phyloP scores from a whole-genome alignment of 495 filamentous ascomycete species.

The Astrocystis sublimbata region DNA sequence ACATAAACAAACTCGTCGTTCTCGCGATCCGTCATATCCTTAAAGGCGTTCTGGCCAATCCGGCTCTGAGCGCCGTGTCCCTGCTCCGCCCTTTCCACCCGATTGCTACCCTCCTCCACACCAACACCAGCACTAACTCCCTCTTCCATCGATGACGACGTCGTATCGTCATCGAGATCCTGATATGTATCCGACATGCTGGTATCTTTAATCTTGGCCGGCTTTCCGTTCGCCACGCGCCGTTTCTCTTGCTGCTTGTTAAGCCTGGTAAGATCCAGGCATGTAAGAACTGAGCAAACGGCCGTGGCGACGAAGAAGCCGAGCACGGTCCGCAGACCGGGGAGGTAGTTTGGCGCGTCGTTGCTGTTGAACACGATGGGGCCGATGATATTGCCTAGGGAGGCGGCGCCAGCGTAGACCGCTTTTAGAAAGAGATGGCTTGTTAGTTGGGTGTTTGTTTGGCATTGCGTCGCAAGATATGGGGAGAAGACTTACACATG shows the following conservation, averaged over 20 bases:
- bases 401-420: slow-evolving; percentile 61
- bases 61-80: slow-evolving; percentile 27
- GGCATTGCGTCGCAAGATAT: not conserved
- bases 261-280: slow-evolving; percentile 51
- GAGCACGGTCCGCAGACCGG: slow-evolving; percentile 56
- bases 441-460: not conserved
- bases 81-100: slow-evolving; percentile 24
- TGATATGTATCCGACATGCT: slow-evolving; percentile 50
- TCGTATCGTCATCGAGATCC: not conserved
- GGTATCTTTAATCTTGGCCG: slow-evolving; percentile 54
- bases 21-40: slow-evolving; percentile 61
- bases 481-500: slow-evolving; percentile 39
- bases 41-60: slow-evolving; percentile 45
- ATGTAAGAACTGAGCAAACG: slow-evolving; percentile 51
- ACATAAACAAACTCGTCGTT: slow-evolving; percentile 72
- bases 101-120: slow-evolving; percentile 23
- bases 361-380: slow-evolving; percentile 62
- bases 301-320: slow-evolving; percentile 58
- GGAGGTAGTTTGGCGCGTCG: slow-evolving; percentile 62
- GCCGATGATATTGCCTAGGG: slow-evolving; percentile 67
- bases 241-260: slow-evolving; percentile 55
- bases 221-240: slow-evolving; percentile 59
- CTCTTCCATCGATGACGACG: too few relatives aligned
- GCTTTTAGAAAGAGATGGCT: not conserved
- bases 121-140: slow-evolving; percentile 23